phyloP scores from a whole-genome alignment of 176 grass and related monocot species.

The Oryza nivara region DNA sequence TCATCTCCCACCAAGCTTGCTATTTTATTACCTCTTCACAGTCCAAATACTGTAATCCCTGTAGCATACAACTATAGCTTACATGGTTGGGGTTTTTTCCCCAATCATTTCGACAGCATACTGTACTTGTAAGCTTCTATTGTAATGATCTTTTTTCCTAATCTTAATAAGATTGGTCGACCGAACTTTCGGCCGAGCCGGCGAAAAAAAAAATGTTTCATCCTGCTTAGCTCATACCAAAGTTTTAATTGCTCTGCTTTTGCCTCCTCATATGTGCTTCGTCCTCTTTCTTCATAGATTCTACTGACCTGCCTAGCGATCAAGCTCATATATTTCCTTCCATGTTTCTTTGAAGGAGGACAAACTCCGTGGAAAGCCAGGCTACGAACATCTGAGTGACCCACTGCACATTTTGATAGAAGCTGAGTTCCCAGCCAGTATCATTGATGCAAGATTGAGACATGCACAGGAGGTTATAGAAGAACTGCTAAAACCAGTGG shows the following conservation, averaged over 20 bases:
- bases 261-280: constrained; percentile 23
- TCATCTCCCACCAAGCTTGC: constrained; percentile 2
- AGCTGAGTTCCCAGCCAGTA: constrained; percentile 81
- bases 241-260: constrained; percentile 25
- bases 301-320: too few species aligned
- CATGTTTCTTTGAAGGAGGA: constrained; percentile 71
- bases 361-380: constrained; percentile 82
- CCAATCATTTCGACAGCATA: too few species aligned
- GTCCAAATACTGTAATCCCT: not conserved
- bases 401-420: constrained; percentile 97
- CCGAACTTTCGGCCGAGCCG: too few species aligned
- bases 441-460: constrained; percentile 85
- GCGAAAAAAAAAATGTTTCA: not conserved
- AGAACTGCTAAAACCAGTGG: constrained; percentile 94
- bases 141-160: too few species aligned
- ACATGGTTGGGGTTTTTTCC: too few species aligned
- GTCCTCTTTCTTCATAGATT: not conserved
- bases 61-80: too few species aligned
- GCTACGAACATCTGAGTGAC: constrained; percentile 90
- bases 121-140: too few species aligned
- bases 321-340: constrained; percentile 13
- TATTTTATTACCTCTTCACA: not conserved
- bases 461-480: constrained; percentile 92
- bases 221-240: not conserved
- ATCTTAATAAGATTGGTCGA: too few species aligned